Conservation (phyloP, 1,284 basidiomycete species). For the Hemileia vastatrix region DNA sequence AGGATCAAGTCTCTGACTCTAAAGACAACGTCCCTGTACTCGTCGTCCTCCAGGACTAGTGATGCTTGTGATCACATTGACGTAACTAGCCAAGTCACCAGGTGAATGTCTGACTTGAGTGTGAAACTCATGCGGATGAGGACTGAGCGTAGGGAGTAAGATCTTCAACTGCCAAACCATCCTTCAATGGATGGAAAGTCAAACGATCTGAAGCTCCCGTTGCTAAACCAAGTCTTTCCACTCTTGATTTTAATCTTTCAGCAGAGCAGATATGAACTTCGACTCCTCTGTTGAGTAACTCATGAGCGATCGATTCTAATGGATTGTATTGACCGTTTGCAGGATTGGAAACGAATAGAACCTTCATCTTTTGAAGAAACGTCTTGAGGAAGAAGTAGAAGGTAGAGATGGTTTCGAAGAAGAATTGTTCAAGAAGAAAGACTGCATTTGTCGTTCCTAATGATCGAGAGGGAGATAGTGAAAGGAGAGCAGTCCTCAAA, state of each 20-base stretch:
- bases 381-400: neutral
- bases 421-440: neutral
- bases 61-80: too few relatives aligned
- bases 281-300: constrained; percentile 24
- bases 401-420: neutral
- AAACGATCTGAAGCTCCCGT: constrained; percentile 2
- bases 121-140: constrained; percentile 8
- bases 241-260: constrained; percentile 4
- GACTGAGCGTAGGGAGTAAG: constrained; percentile 23
- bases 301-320: constrained; percentile 24
- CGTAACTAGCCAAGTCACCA: too few relatives aligned
- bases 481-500: too few relatives aligned
- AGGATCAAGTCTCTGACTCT: too few relatives aligned
- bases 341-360: constrained; percentile 26
- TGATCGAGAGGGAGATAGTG: too few relatives aligned
- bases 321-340: constrained; percentile 29
- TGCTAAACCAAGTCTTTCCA: neutral
- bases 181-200: constrained; percentile 24
- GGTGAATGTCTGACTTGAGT: too few relatives aligned
- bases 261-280: constrained; percentile 23
- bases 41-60: too few relatives aligned
- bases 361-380: constrained; percentile 10
- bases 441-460: too few relatives aligned
- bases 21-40: too few relatives aligned
- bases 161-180: constrained; percentile 24